A percentile compares a stretch with the other conserved stretches of the same genome.
phyloP scores from a whole-genome alignment of 306 rosid genomes.

The Quercus dentata region DNA sequence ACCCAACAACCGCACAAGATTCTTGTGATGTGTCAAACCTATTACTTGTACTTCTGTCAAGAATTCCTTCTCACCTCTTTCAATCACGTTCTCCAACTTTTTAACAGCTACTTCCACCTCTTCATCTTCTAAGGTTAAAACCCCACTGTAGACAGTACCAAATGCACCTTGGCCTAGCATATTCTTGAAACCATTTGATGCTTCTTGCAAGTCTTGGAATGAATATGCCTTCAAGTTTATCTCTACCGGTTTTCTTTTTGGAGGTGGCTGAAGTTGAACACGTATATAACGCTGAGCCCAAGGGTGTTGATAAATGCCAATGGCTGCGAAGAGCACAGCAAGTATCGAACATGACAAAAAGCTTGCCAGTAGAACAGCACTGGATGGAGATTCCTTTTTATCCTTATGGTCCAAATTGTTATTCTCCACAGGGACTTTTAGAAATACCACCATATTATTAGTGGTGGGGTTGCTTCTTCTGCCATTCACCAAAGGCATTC shows the following conservation, averaged over 20 bases:
- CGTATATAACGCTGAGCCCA: background rate
- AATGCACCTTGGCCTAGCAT: constrained; percentile 30
- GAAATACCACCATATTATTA: background rate
- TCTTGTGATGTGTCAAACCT: constrained; percentile 31
- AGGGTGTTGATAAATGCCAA: constrained; percentile 26
- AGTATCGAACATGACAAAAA: constrained; percentile 18
- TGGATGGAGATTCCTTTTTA: constrained; percentile 3
- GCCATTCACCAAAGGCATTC: too few relatives aligned
- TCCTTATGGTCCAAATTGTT: background rate
- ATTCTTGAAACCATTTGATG: constrained; percentile 25
- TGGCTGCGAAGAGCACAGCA: constrained; percentile 17
- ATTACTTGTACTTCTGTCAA: constrained; percentile 36
- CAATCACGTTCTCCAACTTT: constrained; percentile 15
- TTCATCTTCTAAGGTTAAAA: constrained; percentile 22
- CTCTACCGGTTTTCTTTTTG: constrained; percentile 26
- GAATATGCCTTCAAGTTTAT: constrained; percentile 30
- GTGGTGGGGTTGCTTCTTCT: background rate
- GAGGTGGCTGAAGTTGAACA: background rate
- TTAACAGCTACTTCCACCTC: constrained; percentile 34
- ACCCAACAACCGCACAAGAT: constrained; percentile 28
- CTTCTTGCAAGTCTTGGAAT: constrained; percentile 31
- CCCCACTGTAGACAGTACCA: constrained; percentile 25
- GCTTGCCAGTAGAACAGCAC: constrained; percentile 7
- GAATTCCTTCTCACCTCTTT: constrained; percentile 32
- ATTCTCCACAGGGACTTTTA: constrained; percentile 17